A percentile compares a stretch with the other conserved stretches of the same genome.
Conservation (phyloP, 495 filamentous ascomycete species). For the Cercophora newfieldiana region DNA sequence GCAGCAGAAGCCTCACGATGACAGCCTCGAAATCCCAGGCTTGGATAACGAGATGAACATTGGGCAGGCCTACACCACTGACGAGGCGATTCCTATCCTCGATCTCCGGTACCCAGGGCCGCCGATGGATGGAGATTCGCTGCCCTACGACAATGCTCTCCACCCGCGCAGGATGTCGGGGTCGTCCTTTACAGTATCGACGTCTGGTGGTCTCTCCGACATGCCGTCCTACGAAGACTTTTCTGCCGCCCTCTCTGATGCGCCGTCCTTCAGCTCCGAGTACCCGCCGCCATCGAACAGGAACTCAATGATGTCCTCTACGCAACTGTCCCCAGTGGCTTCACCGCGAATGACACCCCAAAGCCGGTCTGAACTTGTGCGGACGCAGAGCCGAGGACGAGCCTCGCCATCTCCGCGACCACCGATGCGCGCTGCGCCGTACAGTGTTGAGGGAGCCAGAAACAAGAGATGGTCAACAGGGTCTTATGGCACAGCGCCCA, state of each 20-base stretch:
- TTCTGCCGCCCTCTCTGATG: conserved; percentile 56
- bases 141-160: conserved; percentile 42
- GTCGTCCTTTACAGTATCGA: conserved; percentile 59
- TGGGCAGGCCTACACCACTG: conserved; percentile 56
- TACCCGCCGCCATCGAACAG: conserved; percentile 58
- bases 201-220: conserved; percentile 56
- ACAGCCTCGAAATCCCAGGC: conserved; percentile 46
- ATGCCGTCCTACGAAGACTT: conserved; percentile 62
- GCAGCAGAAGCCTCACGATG: conserved; percentile 53
- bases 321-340: conserved; percentile 58
- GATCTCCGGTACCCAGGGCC: conserved; percentile 48
- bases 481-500: conserved; percentile 55
- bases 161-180: conserved; percentile 57
- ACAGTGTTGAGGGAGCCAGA: conserved; percentile 58
- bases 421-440: conserved; percentile 62
- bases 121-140: conserved; percentile 41
- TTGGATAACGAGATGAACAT: conserved; percentile 54
- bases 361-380: conserved; percentile 53
- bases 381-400: conserved; percentile 60
- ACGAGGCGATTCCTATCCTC: conserved; percentile 57
- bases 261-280: conserved; percentile 56
- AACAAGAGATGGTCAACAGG: conserved; percentile 74
- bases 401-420: conserved; percentile 67
- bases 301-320: conserved; percentile 60
- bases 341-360: conserved; percentile 61